phyloP scores from a whole-genome alignment of 129 eudicot species.

The Kitagawia praeruptora region DNA sequence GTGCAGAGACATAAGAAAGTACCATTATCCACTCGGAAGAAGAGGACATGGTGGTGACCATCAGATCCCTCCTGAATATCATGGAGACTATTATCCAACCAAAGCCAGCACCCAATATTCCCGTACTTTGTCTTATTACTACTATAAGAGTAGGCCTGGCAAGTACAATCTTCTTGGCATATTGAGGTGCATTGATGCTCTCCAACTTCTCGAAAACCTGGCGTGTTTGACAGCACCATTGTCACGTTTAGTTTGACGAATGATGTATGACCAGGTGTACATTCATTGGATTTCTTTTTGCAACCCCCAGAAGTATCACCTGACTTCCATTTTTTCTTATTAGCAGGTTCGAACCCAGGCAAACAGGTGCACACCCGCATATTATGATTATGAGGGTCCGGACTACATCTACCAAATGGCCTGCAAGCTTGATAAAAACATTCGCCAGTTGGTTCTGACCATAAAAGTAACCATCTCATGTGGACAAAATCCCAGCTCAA shows the following conservation, averaged over 20 bases:
- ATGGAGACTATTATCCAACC: not conserved
- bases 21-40: too few species aligned
- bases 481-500: not conserved
- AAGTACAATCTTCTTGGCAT: not conserved
- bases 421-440: constrained; percentile 28
- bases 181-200: not conserved
- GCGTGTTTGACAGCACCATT: not conserved
- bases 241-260: not conserved
- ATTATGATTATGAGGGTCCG: not conserved
- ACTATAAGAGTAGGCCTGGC: not conserved
- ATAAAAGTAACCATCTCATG: constrained; percentile 22
- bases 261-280: not conserved
- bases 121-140: not conserved
- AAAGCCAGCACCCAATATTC: not conserved
- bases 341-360: constrained; percentile 24
- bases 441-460: constrained; percentile 28
- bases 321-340: constrained; percentile 13
- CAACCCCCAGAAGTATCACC: constrained; percentile 28
- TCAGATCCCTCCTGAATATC: too few species aligned
- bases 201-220: not conserved
- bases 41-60: too few species aligned
- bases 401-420: not conserved
- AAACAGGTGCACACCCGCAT: constrained; percentile 24
- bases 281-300: not conserved
- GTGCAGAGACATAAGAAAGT: too few species aligned